phyloP scores from a whole-genome alignment of 73 alveolate genomes.

The Paramecium octaurelia region DNA sequence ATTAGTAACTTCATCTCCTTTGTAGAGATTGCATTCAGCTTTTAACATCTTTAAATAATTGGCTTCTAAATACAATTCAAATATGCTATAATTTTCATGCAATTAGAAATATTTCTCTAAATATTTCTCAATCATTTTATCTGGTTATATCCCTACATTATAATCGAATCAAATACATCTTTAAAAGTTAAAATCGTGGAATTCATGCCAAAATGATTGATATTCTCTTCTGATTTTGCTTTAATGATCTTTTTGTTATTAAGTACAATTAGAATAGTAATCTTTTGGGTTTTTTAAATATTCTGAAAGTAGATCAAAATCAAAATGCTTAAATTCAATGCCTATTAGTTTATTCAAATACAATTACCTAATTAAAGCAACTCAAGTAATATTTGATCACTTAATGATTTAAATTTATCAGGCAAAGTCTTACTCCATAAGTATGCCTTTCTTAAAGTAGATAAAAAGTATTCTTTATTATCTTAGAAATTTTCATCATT shows the following conservation, averaged over 20 bases:
- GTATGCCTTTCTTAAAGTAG: not conserved
- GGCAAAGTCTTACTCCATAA: conserved; percentile 11
- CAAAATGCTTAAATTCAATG: not conserved
- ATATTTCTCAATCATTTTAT: not conserved
- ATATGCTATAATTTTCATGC: not conserved
- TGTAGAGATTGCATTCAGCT: not conserved
- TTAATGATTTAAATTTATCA: not conserved
- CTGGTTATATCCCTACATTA: not conserved
- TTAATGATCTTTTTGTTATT: not conserved
- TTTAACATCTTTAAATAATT: not conserved
- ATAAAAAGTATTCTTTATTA: not conserved
- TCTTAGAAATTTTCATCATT: not conserved
- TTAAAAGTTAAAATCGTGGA: not conserved
- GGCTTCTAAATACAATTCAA: not conserved
- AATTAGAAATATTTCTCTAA: not conserved
- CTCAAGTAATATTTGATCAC: not conserved
- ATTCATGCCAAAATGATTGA: not conserved
- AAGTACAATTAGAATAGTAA: not conserved
- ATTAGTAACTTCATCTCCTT: conserved; percentile 11
- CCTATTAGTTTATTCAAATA: not conserved
- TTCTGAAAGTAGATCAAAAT: not conserved
- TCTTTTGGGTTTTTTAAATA: not conserved
- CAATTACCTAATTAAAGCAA: not conserved
- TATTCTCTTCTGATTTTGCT: not conserved
- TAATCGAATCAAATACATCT: not conserved